Conservation (phyloP, 2,329 filamentous ascomycete species). For the Pestalotiopsis sp. region DNA sequence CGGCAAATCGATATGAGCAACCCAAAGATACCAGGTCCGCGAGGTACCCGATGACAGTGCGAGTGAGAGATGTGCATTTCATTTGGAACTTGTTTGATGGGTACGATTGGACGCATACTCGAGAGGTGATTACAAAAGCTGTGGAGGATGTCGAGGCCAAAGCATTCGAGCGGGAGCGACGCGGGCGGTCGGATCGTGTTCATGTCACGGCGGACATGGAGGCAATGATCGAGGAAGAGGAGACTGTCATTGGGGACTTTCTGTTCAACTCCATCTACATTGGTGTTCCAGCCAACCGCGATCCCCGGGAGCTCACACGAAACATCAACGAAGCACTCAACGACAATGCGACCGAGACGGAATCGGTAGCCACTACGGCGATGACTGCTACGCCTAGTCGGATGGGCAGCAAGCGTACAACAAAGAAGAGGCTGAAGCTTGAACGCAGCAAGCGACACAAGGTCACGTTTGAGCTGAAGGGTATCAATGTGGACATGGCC, state of each 20-base stretch:
- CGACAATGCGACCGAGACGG: constrained; percentile 83
- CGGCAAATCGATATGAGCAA: constrained; percentile 71
- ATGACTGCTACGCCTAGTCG: constrained; percentile 58
- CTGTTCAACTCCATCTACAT: constrained; percentile 99
- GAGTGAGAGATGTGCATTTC: constrained; percentile 82
- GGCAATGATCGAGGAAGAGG: constrained; percentile 67
- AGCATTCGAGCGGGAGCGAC: constrained; percentile 78
- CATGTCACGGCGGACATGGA: constrained; percentile 60
- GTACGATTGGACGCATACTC: constrained; percentile 91
- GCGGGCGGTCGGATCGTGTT: constrained; percentile 56
- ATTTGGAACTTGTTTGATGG: constrained; percentile 99
- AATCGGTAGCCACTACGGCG: constrained; percentile 80
- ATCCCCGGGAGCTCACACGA: constrained; percentile 76
- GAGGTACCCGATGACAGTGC: constrained; percentile 72
- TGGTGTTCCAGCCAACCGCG: constrained; percentile 81
- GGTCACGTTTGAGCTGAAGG: constrained; percentile 89
- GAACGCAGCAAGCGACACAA: constrained; percentile 89
- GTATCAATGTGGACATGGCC: constrained; percentile 79
- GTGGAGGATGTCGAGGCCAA: constrained; percentile 85
- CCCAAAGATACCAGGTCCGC: constrained; percentile 61
- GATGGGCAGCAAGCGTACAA: constrained; percentile 36
- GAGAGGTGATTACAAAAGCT: constrained; percentile 82
- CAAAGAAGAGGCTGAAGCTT: constrained; percentile 67
- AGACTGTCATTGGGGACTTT: constrained; percentile 88
- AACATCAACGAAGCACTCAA: constrained; percentile 89